phyloP scores from a whole-genome alignment of 73 alveolate genomes.

The Durusdinium trenchii region DNA sequence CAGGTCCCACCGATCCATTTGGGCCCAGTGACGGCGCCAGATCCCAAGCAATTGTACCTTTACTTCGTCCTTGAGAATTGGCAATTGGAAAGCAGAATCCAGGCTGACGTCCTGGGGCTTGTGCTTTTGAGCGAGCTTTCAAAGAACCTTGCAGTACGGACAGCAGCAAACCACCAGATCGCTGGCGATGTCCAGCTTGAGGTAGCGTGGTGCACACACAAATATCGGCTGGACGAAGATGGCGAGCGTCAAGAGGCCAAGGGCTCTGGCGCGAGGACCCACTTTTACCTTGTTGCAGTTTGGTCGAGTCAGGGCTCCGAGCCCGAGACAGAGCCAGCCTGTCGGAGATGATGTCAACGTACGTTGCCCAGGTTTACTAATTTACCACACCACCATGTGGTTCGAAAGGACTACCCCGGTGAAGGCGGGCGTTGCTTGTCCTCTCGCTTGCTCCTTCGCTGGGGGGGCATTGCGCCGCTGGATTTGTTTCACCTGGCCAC shows the following conservation, averaged over 20 bases:
- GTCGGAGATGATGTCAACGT: not conserved
- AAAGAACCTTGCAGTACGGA: not conserved
- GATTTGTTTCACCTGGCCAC: not conserved
- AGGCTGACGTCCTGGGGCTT: not conserved
- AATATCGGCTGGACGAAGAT: not conserved
- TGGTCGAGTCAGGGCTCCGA: not conserved
- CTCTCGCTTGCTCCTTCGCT: not conserved
- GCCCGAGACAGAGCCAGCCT: no score
- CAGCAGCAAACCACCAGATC: no score
- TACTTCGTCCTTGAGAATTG: not conserved
- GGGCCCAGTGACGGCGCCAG: not conserved
- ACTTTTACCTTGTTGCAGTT: not conserved
- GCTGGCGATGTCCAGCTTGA: not conserved
- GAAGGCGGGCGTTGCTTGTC: not conserved
- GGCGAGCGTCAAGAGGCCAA: not conserved
- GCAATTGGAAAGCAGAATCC: not conserved
- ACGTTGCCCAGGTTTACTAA: not conserved
- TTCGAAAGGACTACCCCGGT: not conserved
- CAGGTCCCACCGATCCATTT: not conserved
- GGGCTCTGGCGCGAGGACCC: not conserved
- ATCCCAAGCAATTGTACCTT: not conserved
- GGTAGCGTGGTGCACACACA: not conserved
- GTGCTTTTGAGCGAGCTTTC: not conserved
- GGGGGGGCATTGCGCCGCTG: not conserved
- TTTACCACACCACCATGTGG: not conserved